These are phyloP conservation scores for Aspergillus costaricaensis DNA, from an alignment of 2,329 filamentous ascomycete genomes.

Conservation along the genomic window DNA sequence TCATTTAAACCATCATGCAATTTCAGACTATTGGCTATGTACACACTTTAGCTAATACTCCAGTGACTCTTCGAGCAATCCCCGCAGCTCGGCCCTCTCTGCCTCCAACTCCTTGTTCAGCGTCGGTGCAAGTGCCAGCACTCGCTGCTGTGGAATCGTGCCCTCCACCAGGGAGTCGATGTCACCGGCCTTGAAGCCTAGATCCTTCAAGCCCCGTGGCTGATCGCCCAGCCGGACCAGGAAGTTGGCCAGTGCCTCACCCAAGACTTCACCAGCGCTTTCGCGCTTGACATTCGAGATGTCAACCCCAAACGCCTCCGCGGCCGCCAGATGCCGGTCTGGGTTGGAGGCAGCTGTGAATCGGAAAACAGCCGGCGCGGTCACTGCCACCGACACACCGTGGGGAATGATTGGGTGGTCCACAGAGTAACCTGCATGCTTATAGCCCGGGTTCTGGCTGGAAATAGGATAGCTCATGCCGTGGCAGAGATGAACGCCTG, in stretches of 20 bases:
- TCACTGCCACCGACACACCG: slow-evolving; percentile 92
- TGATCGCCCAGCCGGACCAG: slow-evolving; percentile 83
- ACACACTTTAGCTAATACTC: slow-evolving; percentile 45
- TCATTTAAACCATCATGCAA: background rate
- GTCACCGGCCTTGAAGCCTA: slow-evolving; percentile 77
- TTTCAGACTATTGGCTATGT: slow-evolving; percentile 3
- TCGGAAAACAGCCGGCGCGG: slow-evolving; percentile 87
- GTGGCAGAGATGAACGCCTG: slow-evolving; percentile 86
- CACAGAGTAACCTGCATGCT: slow-evolving; percentile 82
- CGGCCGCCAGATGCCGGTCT: slow-evolving; percentile 83
- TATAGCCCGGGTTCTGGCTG: slow-evolving; percentile 89
- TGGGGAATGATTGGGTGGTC: slow-evolving; percentile 83
- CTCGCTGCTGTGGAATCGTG: slow-evolving; percentile 86
- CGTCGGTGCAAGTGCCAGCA: slow-evolving; percentile 87
- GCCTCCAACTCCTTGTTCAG: slow-evolving; percentile 68
- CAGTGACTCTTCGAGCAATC: slow-evolving; percentile 66
- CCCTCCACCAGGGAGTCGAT: slow-evolving; percentile 87
- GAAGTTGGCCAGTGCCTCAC: slow-evolving; percentile 80
- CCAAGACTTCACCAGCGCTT: slow-evolving; percentile 83
- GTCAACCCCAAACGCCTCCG: slow-evolving; percentile 89
- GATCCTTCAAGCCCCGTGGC: slow-evolving; percentile 76
- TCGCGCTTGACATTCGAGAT: slow-evolving; percentile 83
- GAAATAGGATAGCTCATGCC: slow-evolving; percentile 98
- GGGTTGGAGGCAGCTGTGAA: slow-evolving; percentile 93
- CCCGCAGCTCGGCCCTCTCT: slow-evolving; percentile 71